A percentile compares a stretch with the other conserved stretches of the same genome.
phyloP scores from a whole-genome alignment of 2,329 filamentous ascomycete species.

The Penicillium sp. region DNA sequence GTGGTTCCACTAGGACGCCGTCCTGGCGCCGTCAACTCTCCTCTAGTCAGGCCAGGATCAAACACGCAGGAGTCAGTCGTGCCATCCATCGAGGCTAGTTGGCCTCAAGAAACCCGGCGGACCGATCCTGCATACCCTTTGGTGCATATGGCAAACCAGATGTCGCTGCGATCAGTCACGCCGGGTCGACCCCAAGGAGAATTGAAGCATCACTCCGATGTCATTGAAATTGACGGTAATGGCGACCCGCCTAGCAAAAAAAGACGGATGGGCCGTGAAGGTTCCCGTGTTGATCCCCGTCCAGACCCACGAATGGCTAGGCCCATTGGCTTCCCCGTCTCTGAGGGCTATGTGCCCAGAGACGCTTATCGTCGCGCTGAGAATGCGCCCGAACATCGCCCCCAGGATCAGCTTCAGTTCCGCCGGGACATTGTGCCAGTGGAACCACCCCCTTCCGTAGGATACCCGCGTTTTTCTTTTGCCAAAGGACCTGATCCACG shows the following conservation, averaged over 20 bases:
- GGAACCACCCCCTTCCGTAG: slow-evolving; percentile 20
- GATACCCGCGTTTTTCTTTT: slow-evolving; percentile 17
- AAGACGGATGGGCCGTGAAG: slow-evolving; percentile 33
- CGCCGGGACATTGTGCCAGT: slow-evolving; percentile 26
- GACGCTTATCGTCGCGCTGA: slow-evolving; percentile 21
- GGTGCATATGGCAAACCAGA: slow-evolving; percentile 31
- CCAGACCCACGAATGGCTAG: slow-evolving; percentile 12
- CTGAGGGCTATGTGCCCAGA: slow-evolving; percentile 16
- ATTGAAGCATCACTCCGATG: slow-evolving; percentile 19
- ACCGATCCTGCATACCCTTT: slow-evolving; percentile 23
- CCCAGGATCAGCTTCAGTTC: slow-evolving; percentile 20
- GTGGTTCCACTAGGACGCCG: slow-evolving; percentile 19
- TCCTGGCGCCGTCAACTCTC: slow-evolving; percentile 15
- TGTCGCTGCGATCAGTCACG: slow-evolving; percentile 35
- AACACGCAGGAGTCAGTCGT: slow-evolving; percentile 33
- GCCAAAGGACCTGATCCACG: slow-evolving; percentile 17
- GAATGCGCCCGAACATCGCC: slow-evolving; percentile 14
- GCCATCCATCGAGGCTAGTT: slow-evolving; percentile 38
- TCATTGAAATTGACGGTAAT: slow-evolving; percentile 22
- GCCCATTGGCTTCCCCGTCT: slow-evolving; percentile 15
- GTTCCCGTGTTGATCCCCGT: slow-evolving; percentile 15
- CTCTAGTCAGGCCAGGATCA: slow-evolving; percentile 16
- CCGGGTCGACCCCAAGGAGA: slow-evolving; percentile 28
- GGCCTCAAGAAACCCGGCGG: slow-evolving; percentile 24
- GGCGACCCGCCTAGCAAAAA: slow-evolving; percentile 34